Percentiles rank a stretch among this genome's conserved stretches.
Evolutionary conservation across 805 yeast genomes (phyloP).

Genomic region (Komagataella mondaviorum): DNA sequence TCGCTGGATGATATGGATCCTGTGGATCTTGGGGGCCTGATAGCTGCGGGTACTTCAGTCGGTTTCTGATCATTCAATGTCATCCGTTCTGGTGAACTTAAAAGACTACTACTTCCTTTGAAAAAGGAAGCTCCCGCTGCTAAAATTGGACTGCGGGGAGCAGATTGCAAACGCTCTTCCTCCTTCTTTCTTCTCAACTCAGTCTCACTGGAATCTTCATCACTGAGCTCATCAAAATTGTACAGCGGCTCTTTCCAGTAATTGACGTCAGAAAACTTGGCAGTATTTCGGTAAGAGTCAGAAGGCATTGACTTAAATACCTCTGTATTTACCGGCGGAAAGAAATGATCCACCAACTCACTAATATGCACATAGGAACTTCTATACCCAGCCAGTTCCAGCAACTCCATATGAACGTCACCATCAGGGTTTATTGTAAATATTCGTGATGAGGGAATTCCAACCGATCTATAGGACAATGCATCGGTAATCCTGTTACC

Average conservation of each 20-base stretch:
- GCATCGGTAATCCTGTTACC: conserved; percentile 97
- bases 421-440: conserved; percentile 95
- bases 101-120: background rate
- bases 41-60: background rate
- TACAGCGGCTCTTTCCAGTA: conserved; percentile 83
- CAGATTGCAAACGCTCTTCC: background rate
- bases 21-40: background rate
- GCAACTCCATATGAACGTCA: conserved; percentile 92
- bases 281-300: conserved; percentile 24
- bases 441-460: conserved; percentile 86
- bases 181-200: conserved; percentile 1
- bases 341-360: conserved; percentile 92
- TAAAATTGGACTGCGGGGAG: background rate
- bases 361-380: conserved; percentile 82
- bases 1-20: background rate
- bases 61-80: background rate
- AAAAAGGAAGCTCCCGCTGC: background rate
- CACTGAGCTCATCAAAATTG: conserved; percentile 47
- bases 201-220: conserved; percentile 25
- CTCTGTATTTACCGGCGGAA: conserved; percentile 58
- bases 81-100: background rate
- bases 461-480: conserved; percentile 82
- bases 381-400: conserved; percentile 87
- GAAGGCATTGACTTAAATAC: conserved; percentile 2
- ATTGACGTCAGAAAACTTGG: conserved; percentile 72